Evolutionary conservation across 352 stramenopile genomes (phyloP), one percentile per base, ranked within the genome.

Genomic region (Aphanomyces invadans): DNA sequence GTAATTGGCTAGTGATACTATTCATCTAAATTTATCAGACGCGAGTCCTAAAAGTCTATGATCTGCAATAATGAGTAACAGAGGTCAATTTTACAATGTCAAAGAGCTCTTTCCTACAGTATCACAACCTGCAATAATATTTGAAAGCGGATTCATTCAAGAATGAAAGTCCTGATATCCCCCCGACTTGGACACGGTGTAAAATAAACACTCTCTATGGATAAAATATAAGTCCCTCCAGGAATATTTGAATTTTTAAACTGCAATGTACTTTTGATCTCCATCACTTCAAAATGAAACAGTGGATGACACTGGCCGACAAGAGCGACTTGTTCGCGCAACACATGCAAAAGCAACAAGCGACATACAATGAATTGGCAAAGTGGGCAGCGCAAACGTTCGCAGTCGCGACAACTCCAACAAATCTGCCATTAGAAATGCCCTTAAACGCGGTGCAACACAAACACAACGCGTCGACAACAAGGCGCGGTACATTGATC

Each of bases 121-220:
- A n/a, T n/a, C n/a, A n/a, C n/a, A n/a, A n/a, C n/a, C n/a, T n/a
- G n/a, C n/a, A n/a, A n/a, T n/a, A n/a, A n/a, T n/a, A n/a, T n/a
- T n/a, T n/a, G n/a, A n/a, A n/a, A n/a, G n/a, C n/a, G n/a, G n/a
- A n/a, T n/a, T n/a, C n/a, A n/a, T n/a, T n/a, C 36, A 42, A 42
- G 7, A 42, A 15, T 42, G 15, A 15, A 42, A 15, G 7, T 57
- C 29, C 49, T 57, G 49, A 57, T 57, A 9, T 57, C 49, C 49
- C 49, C 49, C 49, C 49, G 10, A 57, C 23, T 39, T 38, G 44
- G 49, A 57, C 29, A 57, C 49, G 49, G 49, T 4, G 25, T 33
- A 57, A 31, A 57, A 19, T 57, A 39, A 57, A 57, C 33, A 57
- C n/a, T 57, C 28, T 57, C 29, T 57, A 57, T 57, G 28, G 12